Evolutionary conservation across 495 filamentous ascomycete genomes (phyloP).

Genomic region (Penicillium simplicissimum): DNA sequence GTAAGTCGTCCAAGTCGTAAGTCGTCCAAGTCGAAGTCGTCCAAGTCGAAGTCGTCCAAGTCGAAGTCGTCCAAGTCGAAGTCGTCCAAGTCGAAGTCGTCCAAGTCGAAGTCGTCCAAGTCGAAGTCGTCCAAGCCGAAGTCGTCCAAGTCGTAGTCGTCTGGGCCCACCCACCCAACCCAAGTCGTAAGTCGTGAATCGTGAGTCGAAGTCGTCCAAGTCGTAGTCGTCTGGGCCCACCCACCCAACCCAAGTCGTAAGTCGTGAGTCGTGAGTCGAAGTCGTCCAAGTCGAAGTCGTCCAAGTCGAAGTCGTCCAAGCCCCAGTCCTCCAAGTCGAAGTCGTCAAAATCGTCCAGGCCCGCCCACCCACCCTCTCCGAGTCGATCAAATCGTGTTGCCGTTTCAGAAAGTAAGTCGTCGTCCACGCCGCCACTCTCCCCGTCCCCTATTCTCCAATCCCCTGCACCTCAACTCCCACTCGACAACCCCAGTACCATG

Average conservation of each 20-base stretch:
- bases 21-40: neutral
- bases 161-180: neutral
- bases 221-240: neutral
- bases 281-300: neutral
- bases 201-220: neutral
- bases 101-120: too few relatives aligned
- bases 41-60: neutral
- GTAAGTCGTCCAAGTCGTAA: neutral
- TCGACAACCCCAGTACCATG: neutral
- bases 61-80: neutral
- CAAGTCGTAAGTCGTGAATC: neutral
- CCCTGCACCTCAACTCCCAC: neutral
- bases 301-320: neutral
- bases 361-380: too few relatives aligned
- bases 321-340: neutral
- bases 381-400: too few relatives aligned
- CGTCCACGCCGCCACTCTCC: neutral
- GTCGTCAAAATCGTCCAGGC: neutral
- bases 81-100: too few relatives aligned
- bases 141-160: neutral
- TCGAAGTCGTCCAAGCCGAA: too few relatives aligned
- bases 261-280: too few relatives aligned
- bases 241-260: neutral
- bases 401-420: neutral
- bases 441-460: neutral